These are phyloP conservation scores for Pichia sp. DNA, from an alignment of 1,139 yeast species.

Conservation along the genomic window DNA sequence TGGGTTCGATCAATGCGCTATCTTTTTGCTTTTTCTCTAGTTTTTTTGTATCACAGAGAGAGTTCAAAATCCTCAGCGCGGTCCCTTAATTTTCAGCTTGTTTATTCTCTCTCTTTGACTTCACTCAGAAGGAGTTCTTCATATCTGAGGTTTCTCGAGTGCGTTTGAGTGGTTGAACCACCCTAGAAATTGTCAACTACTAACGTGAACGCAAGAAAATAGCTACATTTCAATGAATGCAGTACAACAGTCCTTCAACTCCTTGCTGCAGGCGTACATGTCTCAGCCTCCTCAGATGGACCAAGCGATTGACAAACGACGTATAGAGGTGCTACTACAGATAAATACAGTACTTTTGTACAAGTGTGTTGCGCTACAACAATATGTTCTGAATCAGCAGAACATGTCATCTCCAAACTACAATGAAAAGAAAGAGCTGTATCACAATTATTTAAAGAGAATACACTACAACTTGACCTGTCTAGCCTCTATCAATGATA, in stretches of 20 bases:
- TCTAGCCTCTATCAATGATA: conserved; percentile 49
- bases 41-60: background rate
- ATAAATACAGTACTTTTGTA: conserved; percentile 52
- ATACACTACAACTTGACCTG: conserved; percentile 54
- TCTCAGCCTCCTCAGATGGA: conserved; percentile 29
- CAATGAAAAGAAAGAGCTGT: conserved; percentile 39
- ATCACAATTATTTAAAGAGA: conserved; percentile 49
- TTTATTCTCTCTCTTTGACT: background rate
- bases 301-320: conserved; percentile 36
- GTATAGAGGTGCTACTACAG: conserved; percentile 49
- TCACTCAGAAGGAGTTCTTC: too few species aligned
- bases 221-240: conserved; percentile 11
- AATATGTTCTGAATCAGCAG: conserved; percentile 30
- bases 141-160: too few species aligned
- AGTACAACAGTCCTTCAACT: conserved; percentile 18
- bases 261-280: conserved; percentile 27
- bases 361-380: conserved; percentile 37
- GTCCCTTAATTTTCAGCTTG: background rate
- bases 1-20: conserved; percentile 79
- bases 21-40: conserved; percentile 17
- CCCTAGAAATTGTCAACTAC: too few species aligned
- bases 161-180: too few species aligned
- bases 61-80: background rate
- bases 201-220: background rate
- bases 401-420: conserved; percentile 23